These are phyloP conservation scores for Stropharia rugosoannulata DNA, from an alignment of 768 basidiomycete species.

Conservation along the genomic window DNA sequence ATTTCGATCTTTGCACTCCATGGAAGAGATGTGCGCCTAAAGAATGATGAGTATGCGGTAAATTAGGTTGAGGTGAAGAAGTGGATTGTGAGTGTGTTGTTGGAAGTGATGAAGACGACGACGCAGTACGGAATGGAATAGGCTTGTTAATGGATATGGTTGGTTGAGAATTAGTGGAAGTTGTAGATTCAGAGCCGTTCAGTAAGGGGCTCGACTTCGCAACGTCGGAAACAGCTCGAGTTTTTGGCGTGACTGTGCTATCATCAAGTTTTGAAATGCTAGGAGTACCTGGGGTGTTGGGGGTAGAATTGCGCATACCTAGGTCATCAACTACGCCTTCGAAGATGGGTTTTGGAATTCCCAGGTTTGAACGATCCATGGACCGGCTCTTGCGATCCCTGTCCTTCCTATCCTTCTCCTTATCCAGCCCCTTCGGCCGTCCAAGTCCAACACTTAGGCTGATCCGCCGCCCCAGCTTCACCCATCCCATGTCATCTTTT, in stretches of 20 bases:
- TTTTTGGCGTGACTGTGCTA: slow-evolving; percentile 1
- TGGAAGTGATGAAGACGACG: slow-evolving; percentile 1
- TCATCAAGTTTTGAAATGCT: not conserved
- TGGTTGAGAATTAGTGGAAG: not conserved
- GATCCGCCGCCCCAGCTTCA: slow-evolving; percentile 63
- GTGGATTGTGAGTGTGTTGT: not conserved
- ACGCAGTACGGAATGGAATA: slow-evolving; percentile 5
- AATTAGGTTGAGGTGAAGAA: slow-evolving; percentile 3
- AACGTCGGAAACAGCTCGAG: not conserved
- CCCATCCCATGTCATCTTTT: slow-evolving; percentile 37
- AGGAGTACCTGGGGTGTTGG: slow-evolving; percentile 1
- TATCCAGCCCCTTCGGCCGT: slow-evolving; percentile 29
- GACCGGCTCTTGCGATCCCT: slow-evolving; percentile 32
- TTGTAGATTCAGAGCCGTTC: not conserved
- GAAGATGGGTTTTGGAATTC: slow-evolving; percentile 11
- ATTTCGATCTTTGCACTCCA: slow-evolving; percentile 34
- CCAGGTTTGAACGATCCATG: slow-evolving; percentile 24
- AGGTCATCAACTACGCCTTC: slow-evolving; percentile 15
- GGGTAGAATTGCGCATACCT: slow-evolving; percentile 16
- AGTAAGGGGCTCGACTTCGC: not conserved
- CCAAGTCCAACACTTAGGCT: slow-evolving; percentile 55
- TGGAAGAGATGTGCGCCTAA: slow-evolving; percentile 13
- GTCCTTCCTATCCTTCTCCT: slow-evolving; percentile 33
- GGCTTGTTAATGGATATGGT: slow-evolving; percentile 1
- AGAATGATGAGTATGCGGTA: slow-evolving; percentile 6